Base-by-base conservation (phyloP, 2,329 filamentous ascomycete species). In the Colletotrichum acutatum region DNA sequence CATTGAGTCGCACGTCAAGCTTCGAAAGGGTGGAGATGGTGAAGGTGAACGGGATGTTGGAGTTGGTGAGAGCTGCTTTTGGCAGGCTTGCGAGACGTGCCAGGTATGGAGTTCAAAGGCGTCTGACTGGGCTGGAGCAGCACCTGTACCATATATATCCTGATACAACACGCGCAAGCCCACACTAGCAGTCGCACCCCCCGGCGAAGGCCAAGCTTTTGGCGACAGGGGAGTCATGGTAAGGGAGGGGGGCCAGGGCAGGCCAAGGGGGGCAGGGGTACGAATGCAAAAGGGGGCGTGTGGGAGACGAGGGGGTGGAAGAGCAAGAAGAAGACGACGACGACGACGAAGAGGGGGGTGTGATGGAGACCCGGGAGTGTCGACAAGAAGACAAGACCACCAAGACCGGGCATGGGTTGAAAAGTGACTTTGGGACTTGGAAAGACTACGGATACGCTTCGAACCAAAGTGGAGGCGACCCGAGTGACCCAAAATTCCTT, bases 41-140 rank as follows among this genome's bases (percentile, higher is more conserved):
- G 19, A 46, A 53, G 28, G 49, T 32, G 22, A 62, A 54, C 28
- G 66, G 42, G 61, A 60, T 70, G 54, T 70, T 69, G 65, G 26
- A 67, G 34, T 59, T 62, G 53, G 74, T 76, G 58, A 67, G 34
- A 26, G 61, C 63, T 52, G 46, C 63, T 74, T 74, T 72, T 71
- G 66, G 76, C 76, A 78, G 75, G 77, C 77, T 76, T 77, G 71
- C 76, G 75, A 79, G 76, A 78, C 77, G 72, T 74, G 77, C 77
- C 77, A 76, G 78, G 77, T 78, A 64, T 72, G 71, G 63, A 68
- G 59, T 63, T 62, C 69, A 52, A 26, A 12, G 34, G 49, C 54
- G 52, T 53, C 61, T 57, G 70, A 63, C 64, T 65, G 71, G 72
- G 71, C 66, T 75, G 74, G 66, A 71, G 70, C 68, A 76, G 72